phyloP scores from a whole-genome alignment of 2,329 filamentous ascomycete genomes.

The Aspergillus thermomutatus region DNA sequence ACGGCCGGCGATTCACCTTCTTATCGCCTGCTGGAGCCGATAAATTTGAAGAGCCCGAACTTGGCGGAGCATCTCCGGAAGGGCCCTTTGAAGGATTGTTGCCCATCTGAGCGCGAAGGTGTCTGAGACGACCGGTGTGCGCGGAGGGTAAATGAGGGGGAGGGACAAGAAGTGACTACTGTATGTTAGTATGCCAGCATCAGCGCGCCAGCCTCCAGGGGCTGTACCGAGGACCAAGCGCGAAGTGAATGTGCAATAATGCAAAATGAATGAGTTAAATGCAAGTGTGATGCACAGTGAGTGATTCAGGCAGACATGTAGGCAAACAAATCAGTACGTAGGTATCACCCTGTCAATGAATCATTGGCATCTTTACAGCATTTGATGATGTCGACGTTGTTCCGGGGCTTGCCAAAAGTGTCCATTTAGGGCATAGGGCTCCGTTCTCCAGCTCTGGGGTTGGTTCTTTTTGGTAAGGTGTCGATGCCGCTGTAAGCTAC shows the following conservation, averaged over 20 bases:
- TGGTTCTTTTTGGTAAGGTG: background rate
- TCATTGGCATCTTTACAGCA: background rate
- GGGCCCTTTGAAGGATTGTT: conserved; percentile 47
- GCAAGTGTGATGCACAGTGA: background rate
- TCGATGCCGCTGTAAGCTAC: background rate
- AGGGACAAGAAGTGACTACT: conserved; percentile 3
- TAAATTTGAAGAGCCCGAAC: conserved; percentile 23
- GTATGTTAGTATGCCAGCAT: conserved; percentile 22
- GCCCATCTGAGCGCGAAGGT: conserved; percentile 40
- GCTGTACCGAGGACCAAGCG: conserved; percentile 7
- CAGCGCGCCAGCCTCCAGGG: conserved; percentile 14
- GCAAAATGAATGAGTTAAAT: background rate
- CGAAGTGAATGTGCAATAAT: background rate
- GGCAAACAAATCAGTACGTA: background rate
- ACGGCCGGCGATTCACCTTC: conserved; percentile 39
- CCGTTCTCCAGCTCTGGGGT: conserved; percentile 1
- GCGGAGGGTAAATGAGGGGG: conserved; percentile 5
- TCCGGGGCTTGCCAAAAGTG: conserved; percentile 10
- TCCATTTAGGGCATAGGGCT: conserved; percentile 23
- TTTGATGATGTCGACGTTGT: conserved; percentile 17
- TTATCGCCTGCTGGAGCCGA: conserved; percentile 29
- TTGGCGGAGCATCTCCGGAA: conserved; percentile 27
- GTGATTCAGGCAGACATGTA: background rate
- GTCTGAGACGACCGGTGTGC: conserved; percentile 5
- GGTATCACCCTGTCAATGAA: background rate